phyloP scores from a whole-genome alignment of 2,329 filamentous ascomycete species.

The Teratosphaeriaceae sp. region DNA sequence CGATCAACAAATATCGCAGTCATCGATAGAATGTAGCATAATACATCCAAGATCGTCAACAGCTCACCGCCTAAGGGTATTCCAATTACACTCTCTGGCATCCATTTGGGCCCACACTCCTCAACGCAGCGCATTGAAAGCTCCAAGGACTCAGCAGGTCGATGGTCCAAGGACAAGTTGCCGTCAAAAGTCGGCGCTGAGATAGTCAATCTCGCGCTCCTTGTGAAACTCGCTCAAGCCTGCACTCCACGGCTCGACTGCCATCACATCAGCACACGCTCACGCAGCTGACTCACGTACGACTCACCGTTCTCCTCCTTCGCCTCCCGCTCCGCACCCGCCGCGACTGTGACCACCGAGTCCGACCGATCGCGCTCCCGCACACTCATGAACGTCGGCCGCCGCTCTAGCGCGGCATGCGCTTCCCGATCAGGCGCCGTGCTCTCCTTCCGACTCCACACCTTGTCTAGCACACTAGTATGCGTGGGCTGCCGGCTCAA shows the following conservation, averaged over 20 bases:
- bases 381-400: background rate
- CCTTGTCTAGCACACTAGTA: slow-evolving; percentile 5
- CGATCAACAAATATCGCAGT: no score
- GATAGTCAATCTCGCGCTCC: slow-evolving; percentile 7
- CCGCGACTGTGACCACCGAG: slow-evolving; percentile 5
- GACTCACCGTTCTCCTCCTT: slow-evolving; percentile 1
- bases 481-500: slow-evolving; percentile 1
- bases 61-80: no score
- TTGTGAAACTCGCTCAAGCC: slow-evolving; percentile 7
- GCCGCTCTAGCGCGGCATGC: background rate
- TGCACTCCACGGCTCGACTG: slow-evolving; percentile 7
- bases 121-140: no score
- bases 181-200: slow-evolving; percentile 8
- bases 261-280: background rate
- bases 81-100: no score
- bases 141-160: no score
- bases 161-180: no score
- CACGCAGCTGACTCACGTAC: background rate
- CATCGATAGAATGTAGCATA: no score
- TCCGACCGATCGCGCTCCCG: slow-evolving; percentile 10
- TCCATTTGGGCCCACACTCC: no score
- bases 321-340: background rate
- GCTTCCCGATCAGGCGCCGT: background rate
- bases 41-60: no score
- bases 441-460: slow-evolving; percentile 6